These are phyloP conservation scores for Chaetomiaceae sp. DNA, from an alignment of 2,329 filamentous ascomycete species.

Conservation along the genomic window DNA sequence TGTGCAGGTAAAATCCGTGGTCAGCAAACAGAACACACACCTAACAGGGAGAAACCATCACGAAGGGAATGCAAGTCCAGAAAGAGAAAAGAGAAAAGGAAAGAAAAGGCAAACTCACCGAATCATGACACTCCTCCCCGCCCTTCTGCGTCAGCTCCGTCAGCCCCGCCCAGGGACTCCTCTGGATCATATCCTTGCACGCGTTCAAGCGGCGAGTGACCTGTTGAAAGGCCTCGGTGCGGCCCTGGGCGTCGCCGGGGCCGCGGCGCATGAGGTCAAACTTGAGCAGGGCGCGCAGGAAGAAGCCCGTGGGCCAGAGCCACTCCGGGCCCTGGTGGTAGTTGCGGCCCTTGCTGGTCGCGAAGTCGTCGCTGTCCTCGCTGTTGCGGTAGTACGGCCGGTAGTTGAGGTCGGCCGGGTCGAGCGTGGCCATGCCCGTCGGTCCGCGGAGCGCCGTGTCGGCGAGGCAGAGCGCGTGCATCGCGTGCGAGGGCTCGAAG, in stretches of 20 bases:
- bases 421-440: conserved; percentile 91
- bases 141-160: conserved; percentile 90
- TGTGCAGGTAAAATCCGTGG: conserved; percentile 33
- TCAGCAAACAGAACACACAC: conserved; percentile 13
- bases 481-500: conserved; percentile 73
- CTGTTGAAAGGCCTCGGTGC: conserved; percentile 89
- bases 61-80: background rate
- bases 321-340: conserved; percentile 98
- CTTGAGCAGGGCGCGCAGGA: conserved; percentile 82
- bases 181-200: conserved; percentile 78
- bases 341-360: conserved; percentile 89
- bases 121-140: conserved; percentile 79
- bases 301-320: conserved; percentile 97
- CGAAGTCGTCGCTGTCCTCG: conserved; percentile 86
- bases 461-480: conserved; percentile 72
- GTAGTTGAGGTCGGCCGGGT: conserved; percentile 89
- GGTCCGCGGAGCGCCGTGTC: conserved; percentile 79
- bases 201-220: conserved; percentile 76
- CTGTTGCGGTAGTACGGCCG: conserved; percentile 91
- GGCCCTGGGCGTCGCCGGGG: conserved; percentile 52
- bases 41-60: background rate
- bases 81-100: conserved; percentile 3
- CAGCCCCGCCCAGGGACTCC: conserved; percentile 82
- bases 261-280: conserved; percentile 76
- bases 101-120: conserved; percentile 52